phyloP scores from a whole-genome alignment of 2,329 filamentous ascomycete species.

The Paraconiothyrium brasiliense region DNA sequence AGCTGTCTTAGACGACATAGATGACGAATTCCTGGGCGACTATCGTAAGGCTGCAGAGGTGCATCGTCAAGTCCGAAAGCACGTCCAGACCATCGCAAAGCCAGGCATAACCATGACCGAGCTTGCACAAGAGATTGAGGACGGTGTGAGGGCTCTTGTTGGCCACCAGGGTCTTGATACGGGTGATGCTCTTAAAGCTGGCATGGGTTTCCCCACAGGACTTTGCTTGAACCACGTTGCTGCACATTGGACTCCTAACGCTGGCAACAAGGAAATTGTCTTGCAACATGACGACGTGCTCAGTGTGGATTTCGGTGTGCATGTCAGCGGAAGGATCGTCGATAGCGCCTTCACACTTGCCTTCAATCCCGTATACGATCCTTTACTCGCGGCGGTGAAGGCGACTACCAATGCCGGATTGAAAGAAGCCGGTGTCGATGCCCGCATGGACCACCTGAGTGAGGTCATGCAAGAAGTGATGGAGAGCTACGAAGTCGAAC shows the following conservation, averaged over 20 bases:
- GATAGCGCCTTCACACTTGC: constrained; percentile 76
- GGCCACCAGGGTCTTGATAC: constrained; percentile 78
- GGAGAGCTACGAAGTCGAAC: constrained; percentile 89
- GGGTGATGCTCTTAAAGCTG: constrained; percentile 79
- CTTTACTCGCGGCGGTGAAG: constrained; percentile 70
- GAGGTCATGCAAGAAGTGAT: constrained; percentile 87
- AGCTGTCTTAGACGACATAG: constrained; percentile 69
- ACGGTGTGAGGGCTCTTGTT: constrained; percentile 77
- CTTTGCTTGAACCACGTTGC: constrained; percentile 83
- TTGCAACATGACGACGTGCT: constrained; percentile 77
- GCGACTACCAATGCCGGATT: constrained; percentile 79
- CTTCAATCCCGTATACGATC: constrained; percentile 73
- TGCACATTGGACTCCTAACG: constrained; percentile 86
- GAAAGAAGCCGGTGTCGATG: constrained; percentile 88
- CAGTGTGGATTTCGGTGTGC: constrained; percentile 76
- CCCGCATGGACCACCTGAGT: constrained; percentile 84
- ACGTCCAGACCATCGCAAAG: constrained; percentile 79
- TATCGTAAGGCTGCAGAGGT: constrained; percentile 87
- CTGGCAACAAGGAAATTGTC: constrained; percentile 81
- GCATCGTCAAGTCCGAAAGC: constrained; percentile 84
- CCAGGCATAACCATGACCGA: constrained; percentile 79
- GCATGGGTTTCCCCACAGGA: constrained; percentile 86
- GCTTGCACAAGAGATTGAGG: constrained; percentile 84
- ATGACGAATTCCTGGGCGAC: constrained; percentile 78
- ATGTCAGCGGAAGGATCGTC: constrained; percentile 75